Percentiles rank a stretch among this genome's conserved stretches.
Conservation (phyloP, 495 filamentous ascomycete species). For the Zalerion maritima region DNA sequence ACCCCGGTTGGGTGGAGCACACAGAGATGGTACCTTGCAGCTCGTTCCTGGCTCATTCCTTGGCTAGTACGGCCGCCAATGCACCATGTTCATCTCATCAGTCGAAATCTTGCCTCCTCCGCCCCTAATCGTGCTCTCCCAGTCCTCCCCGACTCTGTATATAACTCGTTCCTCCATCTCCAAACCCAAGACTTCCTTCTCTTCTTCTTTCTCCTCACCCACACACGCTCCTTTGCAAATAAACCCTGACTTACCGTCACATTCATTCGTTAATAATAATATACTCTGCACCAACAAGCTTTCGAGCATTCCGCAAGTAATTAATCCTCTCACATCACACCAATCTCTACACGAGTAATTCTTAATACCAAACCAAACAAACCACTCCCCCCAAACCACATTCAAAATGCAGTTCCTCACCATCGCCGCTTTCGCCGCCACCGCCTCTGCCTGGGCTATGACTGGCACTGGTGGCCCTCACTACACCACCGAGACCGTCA, state of each 20-base stretch:
- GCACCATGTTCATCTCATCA: too few species aligned
- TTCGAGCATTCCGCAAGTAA: slow-evolving; percentile 7
- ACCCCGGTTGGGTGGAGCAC: too few species aligned
- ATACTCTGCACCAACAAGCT: slow-evolving; percentile 13
- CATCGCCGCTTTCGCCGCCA: slow-evolving; percentile 47
- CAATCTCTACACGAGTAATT: slow-evolving; percentile 23
- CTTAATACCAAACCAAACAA: slow-evolving; percentile 29
- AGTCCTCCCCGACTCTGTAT: too few species aligned
- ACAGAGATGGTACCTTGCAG: too few species aligned
- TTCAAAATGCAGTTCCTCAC: slow-evolving; percentile 80
- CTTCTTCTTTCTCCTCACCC: slow-evolving; percentile 27
- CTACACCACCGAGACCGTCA: slow-evolving; percentile 66
- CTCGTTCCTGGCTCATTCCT: too few species aligned
- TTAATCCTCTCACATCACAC: slow-evolving; percentile 14
- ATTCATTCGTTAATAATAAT: slow-evolving; percentile 39
- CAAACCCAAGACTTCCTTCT: slow-evolving; percentile 12
- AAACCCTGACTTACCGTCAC: slow-evolving; percentile 42
- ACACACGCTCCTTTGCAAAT: slow-evolving; percentile 26
- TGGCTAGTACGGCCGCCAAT: too few species aligned
- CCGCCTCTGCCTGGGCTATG: slow-evolving; percentile 35
- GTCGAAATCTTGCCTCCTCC: too few species aligned
- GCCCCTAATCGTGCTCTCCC: too few species aligned
- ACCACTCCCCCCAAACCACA: too few species aligned
- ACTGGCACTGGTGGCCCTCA: slow-evolving; percentile 25
- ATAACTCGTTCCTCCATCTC: slow-evolving; percentile 20